Evolutionary conservation across 2,329 filamentous ascomycete genomes (phyloP), one percentile per base, ranked within the genome.

Genomic region (Aspergillus sp.): DNA sequence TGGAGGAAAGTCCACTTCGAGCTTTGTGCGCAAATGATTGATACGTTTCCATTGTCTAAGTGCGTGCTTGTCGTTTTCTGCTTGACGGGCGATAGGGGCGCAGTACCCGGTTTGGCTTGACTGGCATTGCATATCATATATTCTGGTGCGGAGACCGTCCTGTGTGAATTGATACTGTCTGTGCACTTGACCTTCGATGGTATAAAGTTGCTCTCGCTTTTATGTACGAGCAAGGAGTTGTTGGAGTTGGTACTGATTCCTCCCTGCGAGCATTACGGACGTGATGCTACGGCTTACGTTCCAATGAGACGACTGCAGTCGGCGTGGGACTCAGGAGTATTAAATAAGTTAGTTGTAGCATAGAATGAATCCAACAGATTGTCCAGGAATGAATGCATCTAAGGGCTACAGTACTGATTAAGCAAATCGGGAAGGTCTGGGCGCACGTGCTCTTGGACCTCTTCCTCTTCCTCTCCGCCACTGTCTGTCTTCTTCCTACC

Each of bases 11-110:
- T 5, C 19, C 12, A 34, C 55, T 6, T 55, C 52, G 13, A 47
- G 58, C 7, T 64, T 64, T 41, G 49, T 62, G 24, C 58, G 58
- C 32, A 53, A 48, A 33, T 55, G 30, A 27, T 24, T 26, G 15
- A 13, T 36, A 13, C 12, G 6, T 13, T 12, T 14, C 12, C 16
- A 10, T 4, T 17, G 19, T 30, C 22, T n/a, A 24, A 24, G 8
- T n/a, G n/a, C n/a, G 8, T 24, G 8, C 8, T 24, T 24, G 8
- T 32, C 19, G n/a, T 13, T 24, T 4, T 15, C 14, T 14, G 11
- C 2, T 17, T 33, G 14, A n/a, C n/a, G 5, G n/a, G 16, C 15
- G 31, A 12, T 24, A n/a, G n/a, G n/a, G n/a, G 22, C 8, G 8
- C 8, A 24, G 22, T 24, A 24, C n/a, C n/a, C n/a, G n/a, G n/a